These are phyloP conservation scores for Fusarium gaditjirri DNA, from an alignment of 2,329 filamentous ascomycete species.

Conservation along the genomic window DNA sequence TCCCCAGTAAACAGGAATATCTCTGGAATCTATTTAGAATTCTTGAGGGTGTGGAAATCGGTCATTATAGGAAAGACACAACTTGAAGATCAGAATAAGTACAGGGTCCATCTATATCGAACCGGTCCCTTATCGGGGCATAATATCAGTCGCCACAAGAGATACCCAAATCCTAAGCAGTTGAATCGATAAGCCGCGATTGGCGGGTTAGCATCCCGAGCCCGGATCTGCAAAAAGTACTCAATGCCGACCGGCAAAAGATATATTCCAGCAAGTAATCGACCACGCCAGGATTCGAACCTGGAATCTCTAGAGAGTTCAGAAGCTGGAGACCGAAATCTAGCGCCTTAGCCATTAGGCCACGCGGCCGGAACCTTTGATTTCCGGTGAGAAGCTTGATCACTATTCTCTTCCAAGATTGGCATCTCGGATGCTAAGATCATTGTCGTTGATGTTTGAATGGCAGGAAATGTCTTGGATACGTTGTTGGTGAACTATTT, in stretches of 20 bases:
- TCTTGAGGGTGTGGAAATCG: not conserved
- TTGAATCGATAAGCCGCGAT: not conserved
- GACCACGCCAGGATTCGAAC: conserved; percentile 56
- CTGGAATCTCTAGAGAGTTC: conserved; percentile 55
- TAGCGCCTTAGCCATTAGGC: conserved; percentile 58
- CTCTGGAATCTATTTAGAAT: not conserved
- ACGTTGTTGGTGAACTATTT: not conserved
- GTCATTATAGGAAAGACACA: not conserved
- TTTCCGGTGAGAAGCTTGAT: not conserved
- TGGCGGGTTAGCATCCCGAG: not conserved
- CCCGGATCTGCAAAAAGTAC: not conserved
- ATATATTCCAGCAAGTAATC: not conserved
- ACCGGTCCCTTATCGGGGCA: conserved; percentile 3
- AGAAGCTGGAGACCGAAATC: conserved; percentile 50
- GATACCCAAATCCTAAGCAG: not conserved
- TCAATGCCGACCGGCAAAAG: not conserved
- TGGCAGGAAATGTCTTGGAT: not conserved
- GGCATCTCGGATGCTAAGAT: accelerated
- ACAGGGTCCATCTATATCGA: not conserved
- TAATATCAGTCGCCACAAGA: not conserved
- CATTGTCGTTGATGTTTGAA: not conserved
- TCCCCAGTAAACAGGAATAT: not conserved
- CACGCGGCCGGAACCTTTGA: conserved; percentile 50
- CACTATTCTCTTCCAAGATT: not conserved
- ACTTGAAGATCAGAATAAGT: not conserved